These are phyloP conservation scores for Aspergillus wentii DNA, from an alignment of 495 filamentous ascomycete species.

Conservation along the genomic window DNA sequence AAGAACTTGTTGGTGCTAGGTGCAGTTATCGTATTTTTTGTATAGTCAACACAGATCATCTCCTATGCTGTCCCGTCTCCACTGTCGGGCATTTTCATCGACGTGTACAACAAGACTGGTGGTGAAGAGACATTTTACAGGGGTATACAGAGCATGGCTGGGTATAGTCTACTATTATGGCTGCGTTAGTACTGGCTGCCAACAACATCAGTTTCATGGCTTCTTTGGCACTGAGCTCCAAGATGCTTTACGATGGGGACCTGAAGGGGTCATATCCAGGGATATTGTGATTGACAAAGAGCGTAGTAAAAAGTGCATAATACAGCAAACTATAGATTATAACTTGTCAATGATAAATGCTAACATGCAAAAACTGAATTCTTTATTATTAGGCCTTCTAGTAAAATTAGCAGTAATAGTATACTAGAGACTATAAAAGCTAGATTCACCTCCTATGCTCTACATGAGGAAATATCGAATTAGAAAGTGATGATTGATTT, in stretches of 20 bases:
- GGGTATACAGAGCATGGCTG: slow-evolving; percentile 25
- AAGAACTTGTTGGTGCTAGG: slow-evolving; percentile 38
- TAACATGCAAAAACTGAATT: too few relatives aligned
- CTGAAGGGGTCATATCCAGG: too few relatives aligned
- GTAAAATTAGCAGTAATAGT: too few relatives aligned
- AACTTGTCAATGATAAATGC: too few relatives aligned
- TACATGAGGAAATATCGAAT: too few relatives aligned
- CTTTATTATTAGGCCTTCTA: too few relatives aligned
- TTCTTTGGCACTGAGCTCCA: slow-evolving; percentile 31
- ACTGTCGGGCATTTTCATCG: slow-evolving; percentile 36
- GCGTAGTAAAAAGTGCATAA: too few relatives aligned
- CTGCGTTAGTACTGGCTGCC: slow-evolving; percentile 23
- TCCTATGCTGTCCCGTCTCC: slow-evolving; percentile 35
- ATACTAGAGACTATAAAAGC: too few relatives aligned
- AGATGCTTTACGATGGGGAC: slow-evolving; percentile 27
- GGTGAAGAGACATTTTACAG: slow-evolving; percentile 13
- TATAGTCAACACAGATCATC: slow-evolving; percentile 41
- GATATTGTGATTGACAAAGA: too few relatives aligned
- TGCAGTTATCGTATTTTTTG: slow-evolving; percentile 44
- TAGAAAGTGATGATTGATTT: too few relatives aligned
- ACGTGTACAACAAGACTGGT: slow-evolving; percentile 24
- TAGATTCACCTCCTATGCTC: too few relatives aligned
- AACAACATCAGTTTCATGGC: slow-evolving; percentile 42
- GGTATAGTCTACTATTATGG: slow-evolving; percentile 38
- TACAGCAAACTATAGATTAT: too few relatives aligned